A percentile compares a stretch with the other conserved stretches of the same genome.
Evolutionary conservation across 352 stramenopile species (phyloP).

Genomic region (Globisporangium barbulae): DNA sequence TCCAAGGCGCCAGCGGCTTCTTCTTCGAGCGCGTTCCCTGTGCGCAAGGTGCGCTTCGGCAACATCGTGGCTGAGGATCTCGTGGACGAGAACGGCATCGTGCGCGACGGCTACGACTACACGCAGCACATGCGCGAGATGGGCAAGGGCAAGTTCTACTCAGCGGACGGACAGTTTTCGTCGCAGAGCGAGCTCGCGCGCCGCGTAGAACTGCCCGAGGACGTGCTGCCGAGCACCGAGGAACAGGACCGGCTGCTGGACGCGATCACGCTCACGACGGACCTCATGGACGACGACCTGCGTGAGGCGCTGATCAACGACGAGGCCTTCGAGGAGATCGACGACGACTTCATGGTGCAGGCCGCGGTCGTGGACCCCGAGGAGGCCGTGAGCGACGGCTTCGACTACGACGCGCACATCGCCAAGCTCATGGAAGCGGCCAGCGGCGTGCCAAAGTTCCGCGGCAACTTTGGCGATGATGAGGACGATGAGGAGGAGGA

Average conservation of each 20-base stretch:
- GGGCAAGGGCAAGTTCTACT: slow-evolving; percentile 83
- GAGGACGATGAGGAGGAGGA: slow-evolving; percentile 52
- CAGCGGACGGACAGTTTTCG: slow-evolving; percentile 64
- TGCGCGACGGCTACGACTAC: slow-evolving; percentile 93
- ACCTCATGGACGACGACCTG: slow-evolving; percentile 87
- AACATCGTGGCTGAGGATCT: slow-evolving; percentile 62
- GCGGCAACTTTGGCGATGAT: slow-evolving; percentile 66
- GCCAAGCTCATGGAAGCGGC: slow-evolving; percentile 89
- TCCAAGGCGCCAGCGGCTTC: background rate
- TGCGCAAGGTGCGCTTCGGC: slow-evolving; percentile 66
- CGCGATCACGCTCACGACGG: slow-evolving; percentile 78
- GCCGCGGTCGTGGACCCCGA: slow-evolving; percentile 46
- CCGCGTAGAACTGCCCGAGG: slow-evolving; percentile 56
- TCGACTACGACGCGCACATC: slow-evolving; percentile 94
- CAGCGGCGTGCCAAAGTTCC: slow-evolving; percentile 64
- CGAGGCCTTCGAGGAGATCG: slow-evolving; percentile 82
- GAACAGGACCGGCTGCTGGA: slow-evolving; percentile 82
- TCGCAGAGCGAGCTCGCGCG: slow-evolving; percentile 51
- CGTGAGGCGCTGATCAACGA: slow-evolving; percentile 83
- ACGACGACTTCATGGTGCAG: slow-evolving; percentile 91
- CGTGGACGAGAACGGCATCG: slow-evolving; percentile 86
- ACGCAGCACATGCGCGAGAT: slow-evolving; percentile 91
- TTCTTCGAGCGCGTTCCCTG: slow-evolving; percentile 35
- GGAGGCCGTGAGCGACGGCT: slow-evolving; percentile 45
- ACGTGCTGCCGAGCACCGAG: slow-evolving; percentile 61